Evolutionary conservation across 345 rosid species (phyloP), one percentile per base, ranked within the genome.

Genomic region (Pistacia atlantica): DNA sequence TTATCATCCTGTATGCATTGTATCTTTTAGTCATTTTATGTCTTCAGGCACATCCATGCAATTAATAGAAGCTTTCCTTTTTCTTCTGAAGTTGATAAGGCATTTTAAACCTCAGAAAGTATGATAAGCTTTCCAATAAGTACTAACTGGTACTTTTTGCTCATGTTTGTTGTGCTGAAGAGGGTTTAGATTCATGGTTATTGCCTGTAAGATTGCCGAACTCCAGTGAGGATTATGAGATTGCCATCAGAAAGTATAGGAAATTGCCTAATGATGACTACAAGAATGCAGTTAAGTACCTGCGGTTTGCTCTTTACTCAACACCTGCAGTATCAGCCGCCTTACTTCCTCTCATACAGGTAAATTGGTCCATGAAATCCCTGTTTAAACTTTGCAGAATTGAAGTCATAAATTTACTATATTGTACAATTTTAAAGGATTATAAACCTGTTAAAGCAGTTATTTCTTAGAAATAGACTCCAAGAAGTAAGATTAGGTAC

Each of bases 321-420:
- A 80, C 83, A 8, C 77, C 76, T 8, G 78, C 84, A 61, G 74
- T 78, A 28, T 78, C 87, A 64, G 84, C 84, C 33, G 96, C 94
- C 20, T 83, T 95, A 38, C 91, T 88, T 86, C 97, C 99, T 61
- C 81, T 95, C 81, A 77, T 87, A 75, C 94, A 95, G 92, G 98
- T 95, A 80, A 72, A 59, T 17, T n/a, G 74, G 49, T n/a, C 38
- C n/a, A 13, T 42, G 46, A 5, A 42, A 42, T 42, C 9, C 5
- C 9, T 42, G 46, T 42, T 42, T 42, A 42, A 42, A 7, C 46
- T 42, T 42, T 42, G 46, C 46, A 8, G 46, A 42, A 5, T 42
- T 42, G 46, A 42, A 42, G 46, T 42, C 9, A 0, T 42, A 1
- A 42, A 7, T 42, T 38, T 42, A 42, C 9, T 5, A 42, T 42